Evolutionary conservation across 768 basidiomycete species (phyloP).

Genomic region (Lentinula boryana): DNA sequence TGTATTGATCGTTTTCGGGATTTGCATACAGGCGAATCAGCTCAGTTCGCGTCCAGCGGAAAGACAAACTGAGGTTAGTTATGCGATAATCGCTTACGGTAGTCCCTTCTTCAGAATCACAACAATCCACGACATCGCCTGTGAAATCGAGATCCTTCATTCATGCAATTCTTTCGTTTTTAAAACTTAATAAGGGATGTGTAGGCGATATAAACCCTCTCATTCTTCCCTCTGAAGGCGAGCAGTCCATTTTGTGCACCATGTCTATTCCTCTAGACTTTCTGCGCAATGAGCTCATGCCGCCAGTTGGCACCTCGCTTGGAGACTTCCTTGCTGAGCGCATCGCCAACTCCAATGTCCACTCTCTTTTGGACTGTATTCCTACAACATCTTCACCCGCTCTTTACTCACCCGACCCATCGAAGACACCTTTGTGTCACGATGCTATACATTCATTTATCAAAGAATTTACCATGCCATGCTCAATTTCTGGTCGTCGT

Average conservation of each 20-base stretch:
- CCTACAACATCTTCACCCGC: constrained; percentile 26
- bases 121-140: not conserved
- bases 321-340: constrained; percentile 29
- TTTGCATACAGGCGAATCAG: not conserved
- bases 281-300: constrained; percentile 18
- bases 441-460: constrained; percentile 30
- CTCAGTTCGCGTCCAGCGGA: not conserved
- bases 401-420: constrained; percentile 31
- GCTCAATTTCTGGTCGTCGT: constrained; percentile 18
- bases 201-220: not conserved
- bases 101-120: not conserved
- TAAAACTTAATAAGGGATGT: not conserved
- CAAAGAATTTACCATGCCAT: constrained; percentile 31
- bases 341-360: constrained; percentile 24
- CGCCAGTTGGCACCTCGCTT: constrained; percentile 23
- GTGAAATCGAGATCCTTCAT: constrained; percentile 2
- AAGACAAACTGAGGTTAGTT: not conserved
- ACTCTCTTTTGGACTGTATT: constrained; percentile 35
- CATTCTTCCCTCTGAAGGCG: not conserved
- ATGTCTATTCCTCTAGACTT: constrained; percentile 30
- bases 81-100: constrained; percentile 1
- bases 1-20: not conserved
- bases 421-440: constrained; percentile 29
- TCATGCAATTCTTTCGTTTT: not conserved
- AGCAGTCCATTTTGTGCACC: not conserved